Base-by-base conservation (phyloP, 352 stramenopile species). In the Phytopythium chamaehyphon region DNA sequence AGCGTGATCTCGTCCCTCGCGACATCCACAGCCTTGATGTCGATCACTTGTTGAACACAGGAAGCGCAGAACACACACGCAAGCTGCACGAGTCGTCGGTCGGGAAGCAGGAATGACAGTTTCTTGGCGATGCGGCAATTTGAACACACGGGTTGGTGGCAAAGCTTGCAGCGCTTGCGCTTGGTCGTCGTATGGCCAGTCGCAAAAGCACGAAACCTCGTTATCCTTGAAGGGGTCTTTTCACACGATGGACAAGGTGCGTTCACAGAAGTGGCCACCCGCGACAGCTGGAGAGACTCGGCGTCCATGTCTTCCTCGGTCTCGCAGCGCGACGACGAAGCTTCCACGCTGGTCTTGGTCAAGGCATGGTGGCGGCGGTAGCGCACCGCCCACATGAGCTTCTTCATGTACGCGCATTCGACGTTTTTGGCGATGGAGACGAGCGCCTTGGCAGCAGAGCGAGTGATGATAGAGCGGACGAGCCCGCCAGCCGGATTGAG, bases 401-500 rank as follows among this genome's bases (percentile, higher is more conserved):
- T 88, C 54, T 86, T 85, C 73, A 83, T 84, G 19, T 77, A 62
- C 9, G 62, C 64, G 47, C 76, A 88, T 28, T 78, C 54, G 5
- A 76, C 68, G 47, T 71, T 57, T 15, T 71, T 71, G 1, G 59
- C 53, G 2, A 71, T 42, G 0, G 63, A 68, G 4, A 85, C 48
- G 10, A 86, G 49, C 1, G 58, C 47, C 8, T 73, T 62, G 22
- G 62, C 59, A 0, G 61, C 59, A 0, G 69, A 75, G 6, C 55
- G 59, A 6, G 70, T 59, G 0, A 71, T 54, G 19, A 76, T 66
- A 5, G 63, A 54, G 2, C 68, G 66, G 54, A 79, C 59, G 36
- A 88, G 54, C 4, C 63, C 66, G 5, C 69, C 66, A 0, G 56
- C 57, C 0, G 61, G 54, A 36, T 82, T 69, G 10, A 83, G 60